Evolutionary conservation across 2,329 filamentous ascomycete genomes (phyloP).

Genomic region (Rosellinia necatrix): DNA sequence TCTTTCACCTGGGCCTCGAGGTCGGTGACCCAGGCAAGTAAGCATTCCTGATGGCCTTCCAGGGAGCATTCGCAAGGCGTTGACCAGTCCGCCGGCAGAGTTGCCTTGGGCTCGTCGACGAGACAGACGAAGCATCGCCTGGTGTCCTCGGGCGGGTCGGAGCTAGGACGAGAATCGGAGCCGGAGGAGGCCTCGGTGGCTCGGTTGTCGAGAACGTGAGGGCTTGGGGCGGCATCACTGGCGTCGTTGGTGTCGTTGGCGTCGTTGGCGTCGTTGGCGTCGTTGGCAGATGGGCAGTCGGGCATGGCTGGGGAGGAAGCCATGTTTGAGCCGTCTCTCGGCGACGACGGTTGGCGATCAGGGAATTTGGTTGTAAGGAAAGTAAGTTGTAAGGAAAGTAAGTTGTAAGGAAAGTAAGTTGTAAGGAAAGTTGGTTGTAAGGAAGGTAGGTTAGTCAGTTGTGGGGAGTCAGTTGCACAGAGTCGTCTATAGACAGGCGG

Average conservation of each 20-base stretch:
- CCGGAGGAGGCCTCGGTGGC: background rate
- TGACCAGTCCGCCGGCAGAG: constrained; percentile 67
- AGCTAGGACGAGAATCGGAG: constrained; percentile 12
- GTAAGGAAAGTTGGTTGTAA: no score
- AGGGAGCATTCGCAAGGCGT: constrained; percentile 90
- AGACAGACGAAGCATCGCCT: constrained; percentile 68
- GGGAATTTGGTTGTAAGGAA: background rate
- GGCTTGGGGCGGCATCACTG: background rate
- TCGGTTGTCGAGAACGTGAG: background rate
- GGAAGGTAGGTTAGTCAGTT: no score
- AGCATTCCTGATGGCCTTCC: constrained; percentile 79
- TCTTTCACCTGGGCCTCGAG: constrained; percentile 71
- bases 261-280: background rate
- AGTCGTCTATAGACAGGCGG: background rate
- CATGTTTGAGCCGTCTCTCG: background rate
- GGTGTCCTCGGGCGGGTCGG: constrained; percentile 31
- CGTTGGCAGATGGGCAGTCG: background rate
- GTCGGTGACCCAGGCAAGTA: constrained; percentile 93
- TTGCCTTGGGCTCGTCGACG: constrained; percentile 56
- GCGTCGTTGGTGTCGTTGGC: background rate
- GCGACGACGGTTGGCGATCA: background rate
- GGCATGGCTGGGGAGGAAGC: constrained; percentile 5
- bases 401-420: no score
- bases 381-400: no score
- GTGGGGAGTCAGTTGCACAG: background rate